Conservation (phyloP, 306 rosid genomes). For the Hippophae tibetana region DNA sequence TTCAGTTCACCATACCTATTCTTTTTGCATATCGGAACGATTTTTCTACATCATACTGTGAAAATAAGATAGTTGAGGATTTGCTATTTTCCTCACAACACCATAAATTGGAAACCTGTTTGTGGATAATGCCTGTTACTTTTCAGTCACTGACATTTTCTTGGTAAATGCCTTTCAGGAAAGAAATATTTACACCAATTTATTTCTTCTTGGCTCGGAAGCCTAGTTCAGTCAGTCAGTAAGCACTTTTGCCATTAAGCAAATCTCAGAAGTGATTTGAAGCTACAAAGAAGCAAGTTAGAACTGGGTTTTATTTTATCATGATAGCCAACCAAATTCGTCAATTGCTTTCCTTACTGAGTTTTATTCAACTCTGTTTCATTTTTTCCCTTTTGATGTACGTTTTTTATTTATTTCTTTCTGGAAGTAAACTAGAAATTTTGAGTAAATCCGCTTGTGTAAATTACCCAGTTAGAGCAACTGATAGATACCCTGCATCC, state of each 20-base stretch:
- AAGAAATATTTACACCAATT: constrained; percentile 88
- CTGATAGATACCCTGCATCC: too few species aligned
- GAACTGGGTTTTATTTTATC: constrained; percentile 9
- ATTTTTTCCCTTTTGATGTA: not conserved
- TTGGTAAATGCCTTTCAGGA: constrained; percentile 37
- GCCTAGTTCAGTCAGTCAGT: constrained; percentile 39
- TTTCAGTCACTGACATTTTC: constrained; percentile 6
- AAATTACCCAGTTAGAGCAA: too few species aligned
- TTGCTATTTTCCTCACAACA: not conserved
- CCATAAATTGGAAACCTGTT: not conserved
- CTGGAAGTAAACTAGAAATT: too few species aligned
- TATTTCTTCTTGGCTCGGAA: constrained; percentile 91
- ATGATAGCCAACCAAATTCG: not conserved
- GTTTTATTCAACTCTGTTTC: constrained; percentile 13
- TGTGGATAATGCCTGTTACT: not conserved
- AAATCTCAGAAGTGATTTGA: constrained; percentile 2
- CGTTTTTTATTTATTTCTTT: not conserved
- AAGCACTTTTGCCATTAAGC: not conserved
- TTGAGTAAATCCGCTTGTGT: too few species aligned
- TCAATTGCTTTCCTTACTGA: constrained; percentile 10
- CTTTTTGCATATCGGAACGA: not conserved
- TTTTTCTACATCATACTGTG: too few species aligned
- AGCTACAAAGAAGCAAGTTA: constrained; percentile 7
- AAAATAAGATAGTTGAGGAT: not conserved
- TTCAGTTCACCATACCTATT: not conserved